Evolutionary conservation across 2,329 filamentous ascomycete genomes (phyloP), one percentile per base, ranked within the genome.

Genomic region (Pseudocercospora vitis): DNA sequence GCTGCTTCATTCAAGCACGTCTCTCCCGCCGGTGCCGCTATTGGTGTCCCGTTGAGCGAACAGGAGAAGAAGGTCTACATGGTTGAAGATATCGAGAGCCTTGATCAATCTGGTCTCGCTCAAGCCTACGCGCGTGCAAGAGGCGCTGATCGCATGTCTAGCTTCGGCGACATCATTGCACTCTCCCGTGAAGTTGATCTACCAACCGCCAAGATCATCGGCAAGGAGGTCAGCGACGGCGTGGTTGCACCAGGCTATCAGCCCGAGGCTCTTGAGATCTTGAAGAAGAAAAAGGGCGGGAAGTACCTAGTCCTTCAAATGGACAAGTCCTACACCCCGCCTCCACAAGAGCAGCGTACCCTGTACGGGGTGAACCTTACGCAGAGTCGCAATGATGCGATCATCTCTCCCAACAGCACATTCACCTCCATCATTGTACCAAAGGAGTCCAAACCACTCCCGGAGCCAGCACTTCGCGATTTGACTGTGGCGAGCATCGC

Each of bases 1-100:
- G 94, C 94, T 24, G 92, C 94, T 59, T 96, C 90, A 72, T 99
- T 99, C 85, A 99, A 96, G 84, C 94, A 99, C 72, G 94, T 97
- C 59, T 99, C 94, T 7, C 94, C 94, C 16, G 94, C 94, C 37
- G 94, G 94, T 68, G 94, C 92, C 55, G 92, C 94, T 62, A 94
- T 99, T 67, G 94, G 91, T 63, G 85, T 94, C 5, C 89, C 91
- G 18, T 81, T 99, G 60, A 89, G 79, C 60, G 84, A 88, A 33
- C 88, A 89, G 48, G 94, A 99, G 82, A 87, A 89, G 74, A 95
- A 95, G 77, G 94, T 96, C 51, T 99, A 96, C 80, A 96, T 99
- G 80, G 94, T 99, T 55, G 89, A 95, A 68, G 94, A 96, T 70
- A 95, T 99, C 66, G 82, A 85, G 56, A 91, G 90, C 50, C 85